Evolutionary conservation across 1,139 yeast species (phyloP).

Genomic region (Scheffersomyces parashehatae): DNA sequence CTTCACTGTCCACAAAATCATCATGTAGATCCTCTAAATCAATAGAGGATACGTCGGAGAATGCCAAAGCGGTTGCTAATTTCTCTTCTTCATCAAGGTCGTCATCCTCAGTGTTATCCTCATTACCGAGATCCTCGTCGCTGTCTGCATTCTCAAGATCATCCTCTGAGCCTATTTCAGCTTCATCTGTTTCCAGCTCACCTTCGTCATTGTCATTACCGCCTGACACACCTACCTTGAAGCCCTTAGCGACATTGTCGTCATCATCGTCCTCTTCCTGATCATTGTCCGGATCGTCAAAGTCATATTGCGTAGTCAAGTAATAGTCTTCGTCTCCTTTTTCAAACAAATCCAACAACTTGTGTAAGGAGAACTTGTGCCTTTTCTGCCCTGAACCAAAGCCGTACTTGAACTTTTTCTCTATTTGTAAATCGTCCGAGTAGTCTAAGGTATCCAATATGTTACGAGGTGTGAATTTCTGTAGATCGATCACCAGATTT

Average conservation of each 20-base stretch:
- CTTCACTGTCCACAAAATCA: constrained; percentile 43
- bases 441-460: constrained; percentile 34
- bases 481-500: constrained; percentile 20
- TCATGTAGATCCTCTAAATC: constrained; percentile 40
- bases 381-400: constrained; percentile 65
- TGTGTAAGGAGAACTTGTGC: constrained; percentile 46
- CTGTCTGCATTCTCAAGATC: not conserved
- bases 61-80: constrained; percentile 4
- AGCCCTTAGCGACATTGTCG: constrained; percentile 4
- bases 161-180: constrained; percentile 4
- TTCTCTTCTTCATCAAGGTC: constrained; percentile 3
- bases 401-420: constrained; percentile 56
- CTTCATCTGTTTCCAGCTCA: constrained; percentile 8
- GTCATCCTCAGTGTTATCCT: constrained; percentile 12
- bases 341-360: constrained; percentile 42
- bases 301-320: constrained; percentile 68
- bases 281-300: constrained; percentile 23
- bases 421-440: constrained; percentile 49
- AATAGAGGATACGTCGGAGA: constrained; percentile 39
- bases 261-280: constrained; percentile 6
- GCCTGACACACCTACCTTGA: constrained; percentile 8
- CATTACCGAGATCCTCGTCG: constrained; percentile 9
- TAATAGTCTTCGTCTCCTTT: constrained; percentile 49
- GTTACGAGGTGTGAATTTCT: constrained; percentile 32
- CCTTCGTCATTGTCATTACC: constrained; percentile 13